These are phyloP conservation scores for Graphilbum fragrans DNA, from an alignment of 2,329 filamentous ascomycete species.

Conservation along the genomic window DNA sequence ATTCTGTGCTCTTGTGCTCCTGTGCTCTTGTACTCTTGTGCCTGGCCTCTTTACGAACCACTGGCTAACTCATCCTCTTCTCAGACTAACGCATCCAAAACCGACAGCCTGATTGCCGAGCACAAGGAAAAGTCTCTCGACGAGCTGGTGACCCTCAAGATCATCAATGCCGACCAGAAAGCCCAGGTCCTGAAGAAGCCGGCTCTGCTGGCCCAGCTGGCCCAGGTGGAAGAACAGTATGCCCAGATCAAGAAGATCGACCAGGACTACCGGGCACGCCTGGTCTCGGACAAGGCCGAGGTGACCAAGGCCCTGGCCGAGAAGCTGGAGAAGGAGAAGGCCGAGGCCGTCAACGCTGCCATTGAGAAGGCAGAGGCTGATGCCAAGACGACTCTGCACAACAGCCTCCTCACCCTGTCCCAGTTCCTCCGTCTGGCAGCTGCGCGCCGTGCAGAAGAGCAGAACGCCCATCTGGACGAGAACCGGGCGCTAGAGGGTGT, in stretches of 20 bases:
- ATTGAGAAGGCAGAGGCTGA: slow-evolving; percentile 43
- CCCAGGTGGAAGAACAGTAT: slow-evolving; percentile 62
- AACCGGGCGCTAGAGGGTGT: slow-evolving; percentile 73
- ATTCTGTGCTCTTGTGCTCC: neutral
- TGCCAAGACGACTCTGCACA: slow-evolving; percentile 43
- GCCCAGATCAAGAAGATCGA: slow-evolving; percentile 65
- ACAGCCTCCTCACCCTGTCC: slow-evolving; percentile 58
- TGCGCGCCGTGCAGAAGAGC: slow-evolving; percentile 59
- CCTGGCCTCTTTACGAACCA: neutral
- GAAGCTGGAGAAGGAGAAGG: slow-evolving; percentile 40
- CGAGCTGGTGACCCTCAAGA: slow-evolving; percentile 55
- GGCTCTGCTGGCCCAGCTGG: slow-evolving; percentile 52
- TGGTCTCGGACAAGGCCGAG: slow-evolving; percentile 45
- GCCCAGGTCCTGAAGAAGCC: slow-evolving; percentile 69
- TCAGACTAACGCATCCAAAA: slow-evolving; percentile 59
- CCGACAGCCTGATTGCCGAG: slow-evolving; percentile 55
- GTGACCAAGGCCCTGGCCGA: slow-evolving; percentile 44
- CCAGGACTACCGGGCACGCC: slow-evolving; percentile 53
- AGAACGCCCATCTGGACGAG: slow-evolving; percentile 53
- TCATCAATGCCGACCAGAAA: slow-evolving; percentile 74
- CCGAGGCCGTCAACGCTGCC: slow-evolving; percentile 37
- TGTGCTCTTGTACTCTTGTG: slow-evolving; percentile 50
- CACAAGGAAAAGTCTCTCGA: slow-evolving; percentile 61
- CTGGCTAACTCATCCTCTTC: slow-evolving; percentile 1
- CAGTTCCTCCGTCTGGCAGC: slow-evolving; percentile 74